A percentile compares a stretch with the other conserved stretches of the same genome.
Evolutionary conservation across 306 rosid genomes (phyloP).

Genomic region (Vigna angularis): DNA sequence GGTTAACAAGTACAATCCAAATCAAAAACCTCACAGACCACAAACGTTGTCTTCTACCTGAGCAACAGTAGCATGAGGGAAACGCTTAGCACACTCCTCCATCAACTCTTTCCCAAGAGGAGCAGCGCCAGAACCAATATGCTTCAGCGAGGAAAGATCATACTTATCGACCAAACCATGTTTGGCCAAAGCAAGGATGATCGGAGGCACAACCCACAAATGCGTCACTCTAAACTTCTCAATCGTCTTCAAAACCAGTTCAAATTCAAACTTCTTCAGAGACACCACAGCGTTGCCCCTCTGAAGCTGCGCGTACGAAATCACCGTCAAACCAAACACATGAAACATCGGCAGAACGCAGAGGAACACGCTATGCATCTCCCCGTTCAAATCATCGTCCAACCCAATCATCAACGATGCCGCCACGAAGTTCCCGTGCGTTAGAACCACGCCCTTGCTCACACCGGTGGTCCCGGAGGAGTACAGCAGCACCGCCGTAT

Average conservation of each 20-base stretch:
- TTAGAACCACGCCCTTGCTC: constrained; percentile 84
- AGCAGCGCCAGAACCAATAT: constrained; percentile 88
- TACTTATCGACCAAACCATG: constrained; percentile 67
- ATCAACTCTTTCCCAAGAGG: constrained; percentile 91
- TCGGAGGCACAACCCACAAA: constrained; percentile 91
- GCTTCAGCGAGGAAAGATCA: constrained; percentile 69
- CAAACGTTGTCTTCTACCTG: constrained; percentile 60
- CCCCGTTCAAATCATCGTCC: constrained; percentile 64
- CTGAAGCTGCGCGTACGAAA: constrained; percentile 69
- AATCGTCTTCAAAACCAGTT: constrained; percentile 61
- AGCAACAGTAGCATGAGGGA: constrained; percentile 58
- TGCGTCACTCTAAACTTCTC: constrained; percentile 74
- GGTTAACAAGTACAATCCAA: background rate
- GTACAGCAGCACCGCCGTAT: constrained; percentile 79
- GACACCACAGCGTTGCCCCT: constrained; percentile 69
- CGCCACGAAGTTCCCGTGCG: constrained; percentile 76
- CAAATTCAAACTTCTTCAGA: constrained; percentile 64
- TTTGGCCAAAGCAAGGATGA: constrained; percentile 76
- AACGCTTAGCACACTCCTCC: constrained; percentile 67
- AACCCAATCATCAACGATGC: constrained; percentile 58
- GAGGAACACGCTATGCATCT: constrained; percentile 53
- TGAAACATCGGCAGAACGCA: constrained; percentile 90
- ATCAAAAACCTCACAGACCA: background rate
- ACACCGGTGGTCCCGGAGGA: constrained; percentile 90
- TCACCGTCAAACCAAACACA: constrained; percentile 70